A percentile compares a stretch with the other conserved stretches of the same genome.
phyloP scores from a whole-genome alignment of 768 basidiomycete species.

The Exsudoporus frostii region DNA sequence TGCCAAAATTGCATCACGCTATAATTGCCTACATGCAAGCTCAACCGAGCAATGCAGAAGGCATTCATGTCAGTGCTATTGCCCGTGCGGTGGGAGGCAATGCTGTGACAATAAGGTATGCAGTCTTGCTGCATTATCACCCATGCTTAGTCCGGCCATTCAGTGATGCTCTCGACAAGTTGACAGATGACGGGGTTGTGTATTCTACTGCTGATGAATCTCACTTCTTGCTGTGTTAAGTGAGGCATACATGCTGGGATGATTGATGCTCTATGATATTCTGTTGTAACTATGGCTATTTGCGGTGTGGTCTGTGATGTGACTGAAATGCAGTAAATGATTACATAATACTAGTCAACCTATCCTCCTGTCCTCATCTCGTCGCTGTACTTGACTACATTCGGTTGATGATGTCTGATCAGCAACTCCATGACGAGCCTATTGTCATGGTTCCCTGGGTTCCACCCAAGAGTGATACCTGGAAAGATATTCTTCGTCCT shows the following conservation, averaged over 20 bases:
- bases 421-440: conserved; percentile 2
- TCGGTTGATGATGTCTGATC: conserved; percentile 7
- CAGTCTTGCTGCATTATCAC: background rate
- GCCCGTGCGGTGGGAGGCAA: conserved; percentile 59
- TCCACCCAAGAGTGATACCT: background rate
- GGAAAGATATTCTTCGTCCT: conserved; percentile 36
- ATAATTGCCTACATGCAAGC: conserved; percentile 64
- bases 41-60: conserved; percentile 52
- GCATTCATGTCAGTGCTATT: conserved; percentile 72
- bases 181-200: conserved; percentile 78
- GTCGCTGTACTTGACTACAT: background rate
- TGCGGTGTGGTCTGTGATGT: background rate
- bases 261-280: background rate
- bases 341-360: conserved; percentile 5
- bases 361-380: background rate
- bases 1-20: conserved; percentile 56
- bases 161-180: conserved; percentile 69
- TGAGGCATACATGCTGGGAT: background rate
- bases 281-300: background rate
- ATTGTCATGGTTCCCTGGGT: conserved; percentile 1
- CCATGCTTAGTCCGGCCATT: background rate
- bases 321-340: background rate
- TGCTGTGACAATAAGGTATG: conserved; percentile 63
- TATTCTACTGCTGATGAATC: conserved; percentile 81
- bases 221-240: conserved; percentile 60